phyloP scores from a whole-genome alignment of 495 filamentous ascomycete genomes.

The Hypoxylon fragiforme region DNA sequence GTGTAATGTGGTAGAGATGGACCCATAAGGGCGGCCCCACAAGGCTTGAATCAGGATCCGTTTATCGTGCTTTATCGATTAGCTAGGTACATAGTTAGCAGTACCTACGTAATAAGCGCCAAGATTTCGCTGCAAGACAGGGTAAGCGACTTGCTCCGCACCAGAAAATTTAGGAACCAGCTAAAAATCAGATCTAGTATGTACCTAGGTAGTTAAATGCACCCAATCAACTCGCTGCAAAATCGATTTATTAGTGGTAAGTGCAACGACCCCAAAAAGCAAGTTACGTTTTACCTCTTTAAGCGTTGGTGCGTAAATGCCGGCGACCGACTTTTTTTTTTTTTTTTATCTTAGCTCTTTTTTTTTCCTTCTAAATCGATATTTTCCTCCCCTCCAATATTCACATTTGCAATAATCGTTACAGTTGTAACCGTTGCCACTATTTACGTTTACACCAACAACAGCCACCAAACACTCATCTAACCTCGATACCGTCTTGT shows the following conservation, averaged over 20 bases:
- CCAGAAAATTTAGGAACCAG: constrained; percentile 32
- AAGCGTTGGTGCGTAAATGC: constrained; percentile 4
- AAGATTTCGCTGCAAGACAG: constrained; percentile 36
- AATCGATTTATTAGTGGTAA: too few relatives aligned
- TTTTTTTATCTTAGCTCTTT: constrained; percentile 4
- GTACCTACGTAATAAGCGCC: constrained; percentile 28
- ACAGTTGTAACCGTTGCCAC: too few relatives aligned
- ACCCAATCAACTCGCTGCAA: too few relatives aligned
- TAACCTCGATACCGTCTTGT: not conserved
- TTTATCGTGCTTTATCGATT: too few relatives aligned
- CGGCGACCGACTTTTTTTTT: constrained; percentile 21
- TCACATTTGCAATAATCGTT: not conserved
- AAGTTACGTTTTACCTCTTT: constrained; percentile 3
- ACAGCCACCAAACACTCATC: not conserved
- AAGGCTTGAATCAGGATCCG: not conserved
- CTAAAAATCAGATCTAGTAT: constrained; percentile 20
- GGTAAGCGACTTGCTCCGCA: constrained; percentile 35
- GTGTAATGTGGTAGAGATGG: too few relatives aligned
- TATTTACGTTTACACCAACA: not conserved
- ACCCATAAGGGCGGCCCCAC: not conserved
- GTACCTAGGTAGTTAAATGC: too few relatives aligned
- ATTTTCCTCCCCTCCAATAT: not conserved
- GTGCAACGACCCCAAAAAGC: too few relatives aligned
- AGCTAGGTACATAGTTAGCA: not conserved
- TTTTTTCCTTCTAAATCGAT: too few relatives aligned